Conservation (phyloP, 805 yeast genomes). For the Ogataea pini region DNA sequence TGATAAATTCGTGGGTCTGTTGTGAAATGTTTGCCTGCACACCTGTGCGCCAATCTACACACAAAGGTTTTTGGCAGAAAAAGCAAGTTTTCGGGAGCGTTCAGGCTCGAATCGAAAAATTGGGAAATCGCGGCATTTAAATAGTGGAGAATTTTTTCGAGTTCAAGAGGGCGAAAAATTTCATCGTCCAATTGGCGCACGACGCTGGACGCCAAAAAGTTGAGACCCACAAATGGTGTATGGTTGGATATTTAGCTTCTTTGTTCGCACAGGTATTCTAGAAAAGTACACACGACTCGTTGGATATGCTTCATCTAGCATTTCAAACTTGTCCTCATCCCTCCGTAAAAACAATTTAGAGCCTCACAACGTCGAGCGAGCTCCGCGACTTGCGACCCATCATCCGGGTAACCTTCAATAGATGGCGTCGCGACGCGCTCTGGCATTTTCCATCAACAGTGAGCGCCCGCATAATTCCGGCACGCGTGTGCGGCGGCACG, state of each 20-base stretch:
- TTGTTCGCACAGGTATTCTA: background rate
- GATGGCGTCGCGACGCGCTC: slow-evolving; percentile 9
- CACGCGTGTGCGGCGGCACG: background rate
- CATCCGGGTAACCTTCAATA: slow-evolving; percentile 2
- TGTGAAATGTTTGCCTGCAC: slow-evolving; percentile 4
- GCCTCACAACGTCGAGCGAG: too few relatives aligned
- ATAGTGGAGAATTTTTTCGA: slow-evolving; percentile 22
- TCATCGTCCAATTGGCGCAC: slow-evolving; percentile 11
- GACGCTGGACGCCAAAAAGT: slow-evolving; percentile 2
- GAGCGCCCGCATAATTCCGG: background rate
- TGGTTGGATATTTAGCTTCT: background rate
- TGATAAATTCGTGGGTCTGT: slow-evolving; percentile 2
- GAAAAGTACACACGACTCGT: background rate
- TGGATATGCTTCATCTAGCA: too few relatives aligned
- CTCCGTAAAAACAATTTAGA: too few relatives aligned
- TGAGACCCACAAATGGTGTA: background rate
- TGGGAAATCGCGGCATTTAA: slow-evolving; percentile 28
- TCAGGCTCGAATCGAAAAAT: slow-evolving; percentile 16
- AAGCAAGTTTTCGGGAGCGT: slow-evolving; percentile 12
- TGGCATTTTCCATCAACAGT: slow-evolving; percentile 3
- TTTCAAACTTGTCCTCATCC: too few relatives aligned
- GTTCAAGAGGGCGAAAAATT: slow-evolving; percentile 9
- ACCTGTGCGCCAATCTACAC: slow-evolving; percentile 8
- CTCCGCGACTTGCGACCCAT: background rate
- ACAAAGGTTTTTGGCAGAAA: slow-evolving; percentile 21